These are phyloP conservation scores for Begonia fuchsioides DNA, from an alignment of 306 rosid genomes.

Conservation along the genomic window DNA sequence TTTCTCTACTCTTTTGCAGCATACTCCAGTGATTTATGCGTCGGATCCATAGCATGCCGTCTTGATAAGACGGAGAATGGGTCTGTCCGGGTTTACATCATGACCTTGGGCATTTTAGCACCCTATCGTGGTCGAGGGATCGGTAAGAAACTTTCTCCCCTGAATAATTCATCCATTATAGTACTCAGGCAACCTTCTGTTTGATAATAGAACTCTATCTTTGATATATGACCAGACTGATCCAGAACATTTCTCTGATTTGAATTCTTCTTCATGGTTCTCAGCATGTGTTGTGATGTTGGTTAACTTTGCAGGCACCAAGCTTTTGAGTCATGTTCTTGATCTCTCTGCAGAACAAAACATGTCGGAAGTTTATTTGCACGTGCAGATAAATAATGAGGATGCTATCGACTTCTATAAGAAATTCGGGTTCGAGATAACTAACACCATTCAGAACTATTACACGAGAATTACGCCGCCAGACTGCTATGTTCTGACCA, in stretches of 20 bases:
- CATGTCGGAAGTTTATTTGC: slow-evolving; percentile 69
- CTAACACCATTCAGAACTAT: slow-evolving; percentile 87
- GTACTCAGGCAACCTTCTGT: too few relatives aligned
- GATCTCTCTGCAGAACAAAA: slow-evolving; percentile 68
- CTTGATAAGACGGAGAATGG: slow-evolving; percentile 80
- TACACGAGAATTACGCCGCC: slow-evolving; percentile 87
- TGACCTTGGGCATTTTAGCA: slow-evolving; percentile 88
- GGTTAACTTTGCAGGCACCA: slow-evolving; percentile 51
- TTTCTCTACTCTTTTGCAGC: slow-evolving; percentile 28
- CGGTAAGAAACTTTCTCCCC: slow-evolving; percentile 33
- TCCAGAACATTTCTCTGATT: too few relatives aligned
- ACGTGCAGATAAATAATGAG: slow-evolving; percentile 79
- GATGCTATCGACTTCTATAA: slow-evolving; percentile 92
- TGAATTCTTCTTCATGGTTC: too few relatives aligned
- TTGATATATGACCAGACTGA: too few relatives aligned
- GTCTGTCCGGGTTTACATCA: slow-evolving; percentile 49
- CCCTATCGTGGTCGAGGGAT: slow-evolving; percentile 83
- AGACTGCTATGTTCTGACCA: slow-evolving; percentile 78
- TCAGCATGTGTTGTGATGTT: neutral
- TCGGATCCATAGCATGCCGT: slow-evolving; percentile 85
- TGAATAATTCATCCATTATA: too few relatives aligned
- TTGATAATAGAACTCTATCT: too few relatives aligned
- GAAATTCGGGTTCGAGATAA: slow-evolving; percentile 91
- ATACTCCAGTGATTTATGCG: slow-evolving; percentile 64
- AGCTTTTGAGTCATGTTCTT: slow-evolving; percentile 64